Evolutionary conservation across 768 basidiomycete genomes (phyloP).

Genomic region (Phylloporus sp.): DNA sequence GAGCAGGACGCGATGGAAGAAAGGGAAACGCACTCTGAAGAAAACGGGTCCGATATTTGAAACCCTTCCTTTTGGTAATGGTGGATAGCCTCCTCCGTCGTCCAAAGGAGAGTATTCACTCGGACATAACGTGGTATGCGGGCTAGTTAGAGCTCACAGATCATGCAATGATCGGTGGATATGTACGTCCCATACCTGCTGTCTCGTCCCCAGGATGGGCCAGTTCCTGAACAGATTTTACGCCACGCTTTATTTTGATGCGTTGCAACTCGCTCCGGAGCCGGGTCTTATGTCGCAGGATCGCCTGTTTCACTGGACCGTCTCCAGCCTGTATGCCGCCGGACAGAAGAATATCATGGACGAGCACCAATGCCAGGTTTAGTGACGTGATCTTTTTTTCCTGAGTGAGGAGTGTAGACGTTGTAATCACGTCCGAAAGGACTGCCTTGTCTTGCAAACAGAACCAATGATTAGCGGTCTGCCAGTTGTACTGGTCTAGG

Average conservation of each 20-base stretch:
- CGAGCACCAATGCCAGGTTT: constrained; percentile 77
- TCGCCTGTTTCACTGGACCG: constrained; percentile 83
- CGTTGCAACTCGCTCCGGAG: constrained; percentile 82
- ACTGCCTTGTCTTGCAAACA: constrained; percentile 55
- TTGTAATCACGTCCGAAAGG: constrained; percentile 64
- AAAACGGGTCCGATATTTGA: constrained; percentile 44
- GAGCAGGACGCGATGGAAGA: background rate
- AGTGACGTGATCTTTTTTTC: constrained; percentile 72
- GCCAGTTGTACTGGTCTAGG: too few species aligned
- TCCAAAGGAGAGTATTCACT: constrained; percentile 71
- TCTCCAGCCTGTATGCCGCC: constrained; percentile 87
- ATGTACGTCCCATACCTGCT: constrained; percentile 45
- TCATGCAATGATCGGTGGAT: background rate
- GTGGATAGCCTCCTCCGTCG: constrained; percentile 56
- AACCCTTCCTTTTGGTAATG: constrained; percentile 56
- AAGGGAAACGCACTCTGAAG: constrained; percentile 39
- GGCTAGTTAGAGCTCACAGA: constrained; percentile 34
- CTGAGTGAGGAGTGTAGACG: constrained; percentile 61
- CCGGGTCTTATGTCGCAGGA: constrained; percentile 85
- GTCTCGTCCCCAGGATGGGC: constrained; percentile 56
- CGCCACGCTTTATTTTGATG: constrained; percentile 73
- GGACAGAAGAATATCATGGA: constrained; percentile 85
- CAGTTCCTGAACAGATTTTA: constrained; percentile 57
- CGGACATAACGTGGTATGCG: constrained; percentile 81
- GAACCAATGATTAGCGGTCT: too few species aligned